phyloP scores from a whole-genome alignment of 1,284 basidiomycete species.

The Cryptococcus amylolentus region DNA sequence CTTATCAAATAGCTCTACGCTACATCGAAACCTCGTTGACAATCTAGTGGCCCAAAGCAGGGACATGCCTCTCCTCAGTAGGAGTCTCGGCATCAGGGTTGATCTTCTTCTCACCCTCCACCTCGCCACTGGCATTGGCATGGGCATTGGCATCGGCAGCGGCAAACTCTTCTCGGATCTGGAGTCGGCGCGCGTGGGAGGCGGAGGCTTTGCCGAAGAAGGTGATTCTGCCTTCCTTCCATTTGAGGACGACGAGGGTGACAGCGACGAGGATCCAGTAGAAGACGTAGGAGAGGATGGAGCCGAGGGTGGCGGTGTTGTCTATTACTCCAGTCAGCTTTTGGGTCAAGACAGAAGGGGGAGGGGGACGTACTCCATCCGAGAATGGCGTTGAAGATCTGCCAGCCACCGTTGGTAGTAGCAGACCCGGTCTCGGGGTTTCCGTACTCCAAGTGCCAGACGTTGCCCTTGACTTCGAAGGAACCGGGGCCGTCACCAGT shows the following conservation, averaged over 20 bases:
- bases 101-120: constrained; percentile 1
- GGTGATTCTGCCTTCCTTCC: constrained; percentile 52
- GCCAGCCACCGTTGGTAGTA: constrained; percentile 47
- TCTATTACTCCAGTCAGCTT: constrained; percentile 11
- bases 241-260: constrained; percentile 67
- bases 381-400: constrained; percentile 51
- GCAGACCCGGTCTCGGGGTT: constrained; percentile 59
- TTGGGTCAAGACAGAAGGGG: constrained; percentile 25
- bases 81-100: neutral
- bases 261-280: constrained; percentile 73
- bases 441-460: constrained; percentile 75
- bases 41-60: neutral
- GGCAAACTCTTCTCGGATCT: neutral
- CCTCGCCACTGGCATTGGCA: too few relatives aligned
- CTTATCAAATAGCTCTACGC: too few relatives aligned
- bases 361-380: constrained; percentile 24
- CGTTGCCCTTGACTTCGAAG: constrained; percentile 70
- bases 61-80: neutral
- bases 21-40: too few relatives aligned
- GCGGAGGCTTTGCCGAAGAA: constrained; percentile 40
- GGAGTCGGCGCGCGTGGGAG: constrained; percentile 13
- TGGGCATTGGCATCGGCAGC: neutral
- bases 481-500: constrained; percentile 52
- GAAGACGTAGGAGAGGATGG: constrained; percentile 68
- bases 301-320: constrained; percentile 58